Base-by-base conservation (phyloP, 305 asterid species). In the Fraxinus platypoda region DNA sequence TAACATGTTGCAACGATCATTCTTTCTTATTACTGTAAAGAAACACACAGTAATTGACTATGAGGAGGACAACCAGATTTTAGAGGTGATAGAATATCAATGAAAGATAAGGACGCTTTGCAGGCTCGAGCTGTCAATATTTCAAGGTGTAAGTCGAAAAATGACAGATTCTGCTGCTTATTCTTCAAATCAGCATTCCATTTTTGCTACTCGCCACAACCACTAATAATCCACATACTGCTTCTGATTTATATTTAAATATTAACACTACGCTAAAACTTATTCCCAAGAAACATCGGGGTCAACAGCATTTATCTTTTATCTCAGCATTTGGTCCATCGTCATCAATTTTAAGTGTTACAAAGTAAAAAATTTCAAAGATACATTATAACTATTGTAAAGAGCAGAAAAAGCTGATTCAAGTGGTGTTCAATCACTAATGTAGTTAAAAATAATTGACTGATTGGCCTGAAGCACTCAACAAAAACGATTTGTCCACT, bases 191-290 rank as follows among this genome's bases (percentile, higher is more conserved):
- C 33, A 28, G 25, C 13, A 6, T 73, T 74, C 43, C 43, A 25
- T 25, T 78, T 96, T 76, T 82, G 74, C 79, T 54, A 62, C 28
- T 57, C 96, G 88, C 30, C 71, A 62, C 30, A 62, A 23, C 71
- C 31, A 62, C 28, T 62, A 62, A 62, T 7, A 62, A 62, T 62
- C 71, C 31, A 62, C 71, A 8, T 23, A 62, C 2, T 7, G 71
- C 31, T 23, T 8, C 71, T 62, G 31, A 4, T 62, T 62, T 21
- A 59, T 62, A 62, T 62, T 62, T 62, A 62, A 54, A 54, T 54
- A 54, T 19, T 62, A 62, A 62, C 17, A 23, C 11, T 3, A 62
- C 3, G 26, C 66, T 54, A 19, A 54, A 54, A 54, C 26, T 54
- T 54, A 54, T 62, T 62, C 72, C 72, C 28, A 23, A 62, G 72